Evolutionary conservation across 163 green algal species (phyloP).

Genomic region (Scenedesmus sp.): DNA sequence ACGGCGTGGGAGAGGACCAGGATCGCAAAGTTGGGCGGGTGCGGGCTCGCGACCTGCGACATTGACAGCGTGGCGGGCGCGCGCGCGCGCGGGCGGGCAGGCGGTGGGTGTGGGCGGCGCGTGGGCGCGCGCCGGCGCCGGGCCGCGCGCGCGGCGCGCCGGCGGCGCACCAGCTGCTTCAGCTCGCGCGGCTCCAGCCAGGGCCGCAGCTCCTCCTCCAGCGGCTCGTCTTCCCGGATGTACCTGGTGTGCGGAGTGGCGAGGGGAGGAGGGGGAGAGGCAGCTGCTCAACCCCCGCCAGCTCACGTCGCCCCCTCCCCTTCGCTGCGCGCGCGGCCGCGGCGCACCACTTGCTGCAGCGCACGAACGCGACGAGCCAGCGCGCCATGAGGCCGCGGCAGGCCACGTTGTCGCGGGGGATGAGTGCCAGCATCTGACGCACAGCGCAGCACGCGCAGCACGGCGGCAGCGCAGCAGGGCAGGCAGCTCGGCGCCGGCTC

Average conservation of each 20-base stretch:
- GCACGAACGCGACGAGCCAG: constrained; percentile 43
- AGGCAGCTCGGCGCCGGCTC: no score
- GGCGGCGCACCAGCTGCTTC: constrained; percentile 26
- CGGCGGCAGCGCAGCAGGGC: no score
- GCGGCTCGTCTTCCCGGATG: constrained; percentile 41
- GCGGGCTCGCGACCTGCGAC: constrained; percentile 16
- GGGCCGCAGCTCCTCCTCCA: constrained; percentile 16
- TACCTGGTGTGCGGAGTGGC: neutral
- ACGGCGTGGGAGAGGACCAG: constrained; percentile 37
- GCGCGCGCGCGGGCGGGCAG: no score
- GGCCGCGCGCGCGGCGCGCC: no score
- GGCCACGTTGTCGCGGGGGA: constrained; percentile 15
- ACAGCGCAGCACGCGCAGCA: neutral
- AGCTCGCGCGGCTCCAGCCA: constrained; percentile 43
- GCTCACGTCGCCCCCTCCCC: no score
- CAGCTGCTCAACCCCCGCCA: no score
- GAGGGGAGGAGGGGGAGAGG: no score
- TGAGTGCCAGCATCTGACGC: constrained; percentile 38
- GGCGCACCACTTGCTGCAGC: constrained; percentile 28
- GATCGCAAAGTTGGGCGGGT: constrained; percentile 42
- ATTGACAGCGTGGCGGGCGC: no score
- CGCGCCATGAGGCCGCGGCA: constrained; percentile 20
- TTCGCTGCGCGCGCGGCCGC: no score
- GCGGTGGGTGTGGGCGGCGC: no score
- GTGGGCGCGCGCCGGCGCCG: no score